Base-by-base conservation (phyloP, 176 grass and related monocot genomes). In the Chloris gayana region DNA sequence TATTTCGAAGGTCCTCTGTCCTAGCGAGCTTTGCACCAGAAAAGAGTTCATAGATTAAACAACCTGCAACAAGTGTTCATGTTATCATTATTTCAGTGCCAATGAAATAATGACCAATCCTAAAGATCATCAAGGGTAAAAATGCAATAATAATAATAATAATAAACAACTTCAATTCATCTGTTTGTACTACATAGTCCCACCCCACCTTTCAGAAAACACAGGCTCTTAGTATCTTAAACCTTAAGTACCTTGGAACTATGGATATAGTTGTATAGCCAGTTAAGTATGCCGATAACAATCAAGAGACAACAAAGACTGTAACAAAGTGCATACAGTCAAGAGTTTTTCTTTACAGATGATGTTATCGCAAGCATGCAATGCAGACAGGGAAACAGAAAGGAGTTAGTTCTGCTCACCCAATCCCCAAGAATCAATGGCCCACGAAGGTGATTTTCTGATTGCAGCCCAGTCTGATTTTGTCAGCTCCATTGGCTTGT, bases 21-120 rank as follows among this genome's bases (percentile, higher is more conserved):
- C 92, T 99, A 60, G 82, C 72, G 70, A 99, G 83, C 82, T 99
- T 99, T 56, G 72, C 78, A 66, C 87, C 88, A 78, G 82, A 93
- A 91, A 99, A 96, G 75, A 99, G 84, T 77, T 99, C 97, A 85
- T 96, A 93, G 67, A 96, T 99, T 80, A 99, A 94, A 88, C 97
- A 99, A 7, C 97, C 97, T 99, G 82, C 68, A 76, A 83, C 29
- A 46, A 68, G 27, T 67, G 42, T n/a, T 85, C 4, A 65, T 63
- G 60, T 29, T 72, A 53, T 74, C 41, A 33, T 62, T 70, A 71
- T 90, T 80, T 78, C 69, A 71, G 68, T 58, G 57, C 58, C 78
- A n/a, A n/a, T n/a, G n/a, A n/a, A n/a, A n/a, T n/a, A n/a, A n/a
- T n/a, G n/a, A 58, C 4, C 58, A 73, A 46, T 56, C 6, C 51